These are phyloP conservation scores for Globisporangium ultimum DNA, from an alignment of 352 stramenopile species.

Conservation along the genomic window DNA sequence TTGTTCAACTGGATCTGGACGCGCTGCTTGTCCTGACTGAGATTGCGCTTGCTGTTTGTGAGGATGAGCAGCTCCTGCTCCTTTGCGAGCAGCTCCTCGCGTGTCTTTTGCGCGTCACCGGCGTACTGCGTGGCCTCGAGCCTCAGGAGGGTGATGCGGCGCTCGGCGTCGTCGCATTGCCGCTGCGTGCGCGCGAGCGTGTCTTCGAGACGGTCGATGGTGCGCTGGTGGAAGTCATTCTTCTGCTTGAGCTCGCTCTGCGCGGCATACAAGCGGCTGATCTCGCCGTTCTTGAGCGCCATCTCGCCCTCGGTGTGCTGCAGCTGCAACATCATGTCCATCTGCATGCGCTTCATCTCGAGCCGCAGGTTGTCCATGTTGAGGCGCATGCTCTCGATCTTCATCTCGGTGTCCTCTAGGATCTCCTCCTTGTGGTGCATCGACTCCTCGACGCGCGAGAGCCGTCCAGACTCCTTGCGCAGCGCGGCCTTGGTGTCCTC, in stretches of 20 bases:
- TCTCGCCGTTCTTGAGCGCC: conserved; percentile 72
- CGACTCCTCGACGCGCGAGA: conserved; percentile 58
- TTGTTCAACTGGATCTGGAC: conserved; percentile 57
- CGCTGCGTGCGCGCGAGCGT: conserved; percentile 25
- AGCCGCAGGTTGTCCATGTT: conserved; percentile 52
- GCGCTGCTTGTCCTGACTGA: conserved; percentile 33
- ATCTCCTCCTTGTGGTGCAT: conserved; percentile 59
- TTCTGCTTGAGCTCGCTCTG: conserved; percentile 60
- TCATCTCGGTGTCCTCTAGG: conserved; percentile 59
- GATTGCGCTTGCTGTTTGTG: conserved; percentile 28
- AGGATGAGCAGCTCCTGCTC: conserved; percentile 32
- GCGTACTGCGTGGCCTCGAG: conserved; percentile 38
- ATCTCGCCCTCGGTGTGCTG: conserved; percentile 64
- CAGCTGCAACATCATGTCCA: conserved; percentile 72
- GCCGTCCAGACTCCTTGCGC: conserved; percentile 44
- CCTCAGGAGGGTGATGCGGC: conserved; percentile 47
- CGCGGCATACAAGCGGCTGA: conserved; percentile 40
- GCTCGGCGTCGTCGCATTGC: conserved; percentile 46
- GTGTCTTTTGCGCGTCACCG: conserved; percentile 29
- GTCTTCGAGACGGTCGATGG: conserved; percentile 42
- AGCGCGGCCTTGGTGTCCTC: conserved; percentile 51
- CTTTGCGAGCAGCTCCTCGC: conserved; percentile 32
- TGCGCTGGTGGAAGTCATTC: conserved; percentile 50
- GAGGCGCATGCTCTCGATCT: conserved; percentile 59
- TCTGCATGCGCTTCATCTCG: conserved; percentile 70